phyloP scores from a whole-genome alignment of 768 basidiomycete genomes.

The Termitomyces sp. region DNA sequence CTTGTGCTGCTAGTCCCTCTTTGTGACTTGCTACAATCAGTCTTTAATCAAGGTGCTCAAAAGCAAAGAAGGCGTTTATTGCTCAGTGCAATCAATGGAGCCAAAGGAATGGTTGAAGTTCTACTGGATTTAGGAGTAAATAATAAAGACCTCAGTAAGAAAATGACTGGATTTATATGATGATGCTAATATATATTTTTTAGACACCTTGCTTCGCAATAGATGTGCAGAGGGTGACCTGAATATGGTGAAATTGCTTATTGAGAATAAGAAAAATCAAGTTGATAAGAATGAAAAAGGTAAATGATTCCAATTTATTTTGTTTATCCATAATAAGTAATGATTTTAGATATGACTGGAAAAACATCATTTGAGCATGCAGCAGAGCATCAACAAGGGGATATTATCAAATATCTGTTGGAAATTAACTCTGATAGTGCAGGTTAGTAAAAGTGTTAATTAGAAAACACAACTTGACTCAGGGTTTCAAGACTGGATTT shows the following conservation, averaged over 20 bases:
- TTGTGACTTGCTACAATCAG: slow-evolving; percentile 1
- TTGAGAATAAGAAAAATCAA: not conserved
- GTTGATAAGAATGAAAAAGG: not conserved
- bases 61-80: not conserved
- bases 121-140: not conserved
- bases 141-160: not conserved
- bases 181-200: not conserved
- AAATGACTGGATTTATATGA: no score
- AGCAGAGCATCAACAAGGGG: no score
- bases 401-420: no score
- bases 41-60: not conserved
- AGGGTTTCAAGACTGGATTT: no score
- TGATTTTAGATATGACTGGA: no score
- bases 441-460: no score
- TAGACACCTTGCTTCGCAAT: not conserved
- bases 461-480: no score
- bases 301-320: no score
- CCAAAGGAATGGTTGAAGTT: not conserved
- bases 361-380: no score
- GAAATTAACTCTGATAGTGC: no score
- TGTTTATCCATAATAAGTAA: no score
- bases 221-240: not conserved
- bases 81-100: not conserved
- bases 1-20: slow-evolving; percentile 5
- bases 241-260: not conserved